A percentile compares a stretch with the other conserved stretches of the same genome.
These are phyloP conservation scores for Eucalyptus erythrocorys DNA, from an alignment of 345 rosid species.

Conservation along the genomic window DNA sequence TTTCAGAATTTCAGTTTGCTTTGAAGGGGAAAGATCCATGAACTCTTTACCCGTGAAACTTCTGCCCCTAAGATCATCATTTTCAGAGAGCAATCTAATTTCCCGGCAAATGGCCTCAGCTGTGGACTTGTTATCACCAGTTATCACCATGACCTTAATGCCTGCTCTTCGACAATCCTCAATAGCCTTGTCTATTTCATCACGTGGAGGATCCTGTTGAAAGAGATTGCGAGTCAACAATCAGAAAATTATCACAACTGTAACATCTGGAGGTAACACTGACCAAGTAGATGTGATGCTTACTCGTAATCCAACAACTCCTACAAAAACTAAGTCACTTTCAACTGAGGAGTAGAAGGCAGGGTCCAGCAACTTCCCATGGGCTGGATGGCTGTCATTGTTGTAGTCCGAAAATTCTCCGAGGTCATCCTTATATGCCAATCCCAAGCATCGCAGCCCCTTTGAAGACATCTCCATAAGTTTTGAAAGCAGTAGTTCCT, in stretches of 20 bases:
- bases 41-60: constrained; percentile 81
- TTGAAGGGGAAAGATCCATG: constrained; percentile 39
- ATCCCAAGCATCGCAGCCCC: constrained; percentile 78
- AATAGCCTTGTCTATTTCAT: constrained; percentile 65
- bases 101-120: constrained; percentile 89
- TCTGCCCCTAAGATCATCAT: constrained; percentile 45
- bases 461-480: constrained; percentile 73
- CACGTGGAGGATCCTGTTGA: constrained; percentile 89
- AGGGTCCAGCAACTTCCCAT: constrained; percentile 84
- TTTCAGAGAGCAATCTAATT: constrained; percentile 41
- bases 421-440: constrained; percentile 74
- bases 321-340: constrained; percentile 60
- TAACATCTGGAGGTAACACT: background rate
- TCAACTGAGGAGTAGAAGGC: constrained; percentile 57
- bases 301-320: constrained; percentile 77
- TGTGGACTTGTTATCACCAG: constrained; percentile 94
- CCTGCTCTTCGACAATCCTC: constrained; percentile 81
- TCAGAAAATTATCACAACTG: background rate
- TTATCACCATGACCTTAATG: constrained; percentile 81
- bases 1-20: constrained; percentile 38
- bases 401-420: constrained; percentile 76
- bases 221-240: background rate
- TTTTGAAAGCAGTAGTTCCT: constrained; percentile 50
- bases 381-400: constrained; percentile 68
- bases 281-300: constrained; percentile 1